These are phyloP conservation scores for Pulveroboletus ravenelii DNA, from an alignment of 768 basidiomycete genomes.

Conservation along the genomic window DNA sequence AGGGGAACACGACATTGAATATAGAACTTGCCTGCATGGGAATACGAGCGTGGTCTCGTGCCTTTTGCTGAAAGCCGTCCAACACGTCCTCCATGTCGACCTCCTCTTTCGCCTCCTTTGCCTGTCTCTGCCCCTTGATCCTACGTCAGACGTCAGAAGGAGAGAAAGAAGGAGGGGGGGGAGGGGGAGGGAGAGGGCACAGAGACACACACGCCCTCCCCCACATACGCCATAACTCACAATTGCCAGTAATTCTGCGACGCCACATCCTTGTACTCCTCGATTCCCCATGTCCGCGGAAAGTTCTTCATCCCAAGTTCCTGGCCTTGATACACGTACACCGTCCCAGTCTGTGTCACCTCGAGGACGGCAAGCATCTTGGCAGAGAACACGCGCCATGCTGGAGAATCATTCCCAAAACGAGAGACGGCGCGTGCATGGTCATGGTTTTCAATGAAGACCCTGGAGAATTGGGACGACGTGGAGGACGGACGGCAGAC, in stretches of 20 bases:
- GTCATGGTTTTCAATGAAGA: conserved; percentile 71
- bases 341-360: conserved; percentile 57
- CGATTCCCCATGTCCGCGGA: conserved; percentile 57
- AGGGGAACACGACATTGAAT: background rate
- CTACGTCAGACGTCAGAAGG: conserved; percentile 21
- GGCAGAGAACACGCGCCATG: conserved; percentile 54
- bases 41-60: conserved; percentile 65
- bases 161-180: too few relatives aligned
- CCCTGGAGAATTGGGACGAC: conserved; percentile 28
- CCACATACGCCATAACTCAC: conserved; percentile 32
- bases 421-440: conserved; percentile 60
- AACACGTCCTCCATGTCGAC: conserved; percentile 62
- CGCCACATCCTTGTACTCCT: conserved; percentile 70
- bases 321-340: conserved; percentile 73
- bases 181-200: too few relatives aligned
- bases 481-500: conserved; percentile 8
- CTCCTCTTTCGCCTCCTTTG: conserved; percentile 31
- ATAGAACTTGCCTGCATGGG: conserved; percentile 56
- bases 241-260: conserved; percentile 54
- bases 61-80: conserved; percentile 53
- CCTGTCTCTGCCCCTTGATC: conserved; percentile 35
- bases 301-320: conserved; percentile 68
- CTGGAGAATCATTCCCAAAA: conserved; percentile 54
- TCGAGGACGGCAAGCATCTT: conserved; percentile 64
- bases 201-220: background rate